These are phyloP conservation scores for Cladosporium sp. DNA, from an alignment of 2,329 filamentous ascomycete species.

Conservation along the genomic window DNA sequence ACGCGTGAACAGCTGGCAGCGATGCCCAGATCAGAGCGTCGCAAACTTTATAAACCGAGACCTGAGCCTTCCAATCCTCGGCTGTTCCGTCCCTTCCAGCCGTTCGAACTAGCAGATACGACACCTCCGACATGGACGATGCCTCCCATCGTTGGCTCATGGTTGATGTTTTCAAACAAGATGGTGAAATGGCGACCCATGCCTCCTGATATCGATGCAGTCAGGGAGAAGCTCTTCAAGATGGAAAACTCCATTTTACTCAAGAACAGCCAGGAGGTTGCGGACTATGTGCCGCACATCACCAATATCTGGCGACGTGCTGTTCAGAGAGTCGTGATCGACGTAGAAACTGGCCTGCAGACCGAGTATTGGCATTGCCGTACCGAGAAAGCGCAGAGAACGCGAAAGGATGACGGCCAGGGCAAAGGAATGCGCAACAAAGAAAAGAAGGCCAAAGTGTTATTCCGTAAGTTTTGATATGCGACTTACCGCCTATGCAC, in stretches of 20 bases:
- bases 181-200: conserved; percentile 26
- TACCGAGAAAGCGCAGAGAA: conserved; percentile 7
- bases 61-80: conserved; percentile 4
- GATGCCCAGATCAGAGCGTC: conserved; percentile 6
- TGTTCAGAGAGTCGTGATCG: conserved; percentile 11
- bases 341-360: conserved; percentile 22
- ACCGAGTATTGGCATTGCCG: conserved; percentile 29
- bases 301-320: conserved; percentile 26
- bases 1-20: background rate
- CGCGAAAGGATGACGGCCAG: background rate
- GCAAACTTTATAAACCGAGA: conserved; percentile 1
- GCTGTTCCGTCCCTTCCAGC: background rate
- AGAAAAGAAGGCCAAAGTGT: background rate
- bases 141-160: conserved; percentile 27
- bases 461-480: background rate
- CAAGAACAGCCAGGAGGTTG: conserved; percentile 28
- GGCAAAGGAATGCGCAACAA: background rate
- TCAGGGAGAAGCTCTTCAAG: conserved; percentile 28
- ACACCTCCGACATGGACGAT: conserved; percentile 16
- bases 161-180: conserved; percentile 28
- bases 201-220: conserved; percentile 25
- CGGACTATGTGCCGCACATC: conserved; percentile 30
- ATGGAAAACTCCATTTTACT: conserved; percentile 26
- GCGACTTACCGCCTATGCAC: background rate
- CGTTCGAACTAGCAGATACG: background rate